Evolutionary conservation across 805 yeast species (phyloP).

Genomic region (Candida boleticola): DNA sequence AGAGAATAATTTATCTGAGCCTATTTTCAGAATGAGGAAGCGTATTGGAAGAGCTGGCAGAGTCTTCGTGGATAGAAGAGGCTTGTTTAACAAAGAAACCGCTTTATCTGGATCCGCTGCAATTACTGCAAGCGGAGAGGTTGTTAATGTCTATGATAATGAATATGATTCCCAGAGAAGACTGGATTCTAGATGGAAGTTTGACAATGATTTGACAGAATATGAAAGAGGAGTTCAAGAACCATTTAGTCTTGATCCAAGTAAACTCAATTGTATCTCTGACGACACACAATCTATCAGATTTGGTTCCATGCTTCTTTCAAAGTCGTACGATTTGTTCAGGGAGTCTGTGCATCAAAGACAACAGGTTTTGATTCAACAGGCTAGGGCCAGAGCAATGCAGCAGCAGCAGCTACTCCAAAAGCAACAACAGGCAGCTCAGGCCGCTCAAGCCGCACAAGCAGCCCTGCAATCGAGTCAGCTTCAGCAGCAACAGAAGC

Average conservation of each 20-base stretch:
- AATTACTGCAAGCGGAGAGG: conserved; percentile 7
- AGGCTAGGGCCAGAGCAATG: conserved; percentile 42
- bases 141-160: conserved; percentile 46
- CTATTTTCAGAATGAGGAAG: conserved; percentile 63
- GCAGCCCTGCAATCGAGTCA: conserved; percentile 6
- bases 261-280: conserved; percentile 75
- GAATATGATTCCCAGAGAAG: conserved; percentile 44
- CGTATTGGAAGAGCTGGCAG: conserved; percentile 73
- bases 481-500: conserved; percentile 11
- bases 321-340: conserved; percentile 79
- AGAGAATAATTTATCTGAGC: conserved; percentile 41
- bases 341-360: conserved; percentile 75
- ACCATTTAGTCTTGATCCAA: conserved; percentile 74
- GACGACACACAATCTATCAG: conserved; percentile 86
- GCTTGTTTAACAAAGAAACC: conserved; percentile 35
- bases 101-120: background rate
- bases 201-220: conserved; percentile 56
- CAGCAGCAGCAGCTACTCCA: conserved; percentile 36
- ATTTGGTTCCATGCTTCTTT: conserved; percentile 86
- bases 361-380: conserved; percentile 51
- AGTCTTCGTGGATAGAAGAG: conserved; percentile 72
- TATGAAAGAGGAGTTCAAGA: conserved; percentile 32
- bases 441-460: conserved; percentile 9
- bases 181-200: conserved; percentile 62
- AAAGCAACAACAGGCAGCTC: conserved; percentile 9